A percentile compares a stretch with the other conserved stretches of the same genome.
Evolutionary conservation across 78 protist species (phyloP).

Genomic region (slime mould (Dictyostelium discoideum)): dicty_2.7 NC_007090.3:2623001-2623500

Average conservation of each 20-base stretch:
- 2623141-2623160: conserved; percentile 69
- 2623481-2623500: conserved; percentile 87
- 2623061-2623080: not conserved
- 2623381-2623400: conserved; percentile 87
- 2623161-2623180: conserved; percentile 66
- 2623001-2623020: conserved; percentile 4
- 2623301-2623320: not conserved
- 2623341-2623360: not conserved
- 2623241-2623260: conserved; percentile 76
- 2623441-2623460: conserved; percentile 77
- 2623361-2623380: conserved; percentile 56
- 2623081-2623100: not conserved
- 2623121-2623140: conserved; percentile 74
- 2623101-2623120: conserved; percentile 83
- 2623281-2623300: not conserved
- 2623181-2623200: conserved; percentile 80
- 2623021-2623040: not conserved
- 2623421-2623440: conserved; percentile 73
- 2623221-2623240: conserved; percentile 78
- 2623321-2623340: not conserved
- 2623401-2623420: conserved; percentile 86
- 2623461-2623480: conserved; percentile 88
- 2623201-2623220: conserved; percentile 87
- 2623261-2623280: conserved; percentile 54
- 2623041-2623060: not conserved